Base-by-base conservation (phyloP, 768 basidiomycete genomes). In the Saitozyma podzolica region DNA sequence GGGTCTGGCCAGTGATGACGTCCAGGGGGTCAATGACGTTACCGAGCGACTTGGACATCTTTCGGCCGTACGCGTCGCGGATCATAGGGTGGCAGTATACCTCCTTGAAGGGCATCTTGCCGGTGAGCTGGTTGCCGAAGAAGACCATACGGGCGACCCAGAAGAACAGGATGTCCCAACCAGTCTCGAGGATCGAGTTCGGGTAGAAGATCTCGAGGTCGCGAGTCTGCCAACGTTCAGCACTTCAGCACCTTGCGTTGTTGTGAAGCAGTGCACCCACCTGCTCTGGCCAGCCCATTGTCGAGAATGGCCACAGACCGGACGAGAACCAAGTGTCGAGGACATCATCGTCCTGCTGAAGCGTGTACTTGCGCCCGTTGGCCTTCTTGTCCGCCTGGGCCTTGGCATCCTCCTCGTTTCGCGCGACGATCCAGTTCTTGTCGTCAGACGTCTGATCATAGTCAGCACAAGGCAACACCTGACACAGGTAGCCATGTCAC, bases 131-230 rank as follows among this genome's bases (percentile, higher is more conserved):
- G 70, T 92, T 81, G 49, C 96, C 95, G 42, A 98, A 86, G 73
- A 99, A 82, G 54, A 90, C 95, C 95, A 98, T 99, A 49, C 96
- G 89, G 14, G 96, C 94, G 8, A 98, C 95, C 96, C 96, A 99
- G 86, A 98, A 98, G 85, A 94, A 94, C n/a, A 99, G 80, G 72
- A 98, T 98, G 67, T 98, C 96, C 95, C 96, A 98, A 51, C 96
- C 96, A 0, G 96, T 99, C 82, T 98, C 96, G 40, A 98, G 86
- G 50, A 98, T 70, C n/a, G 87, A 85, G 2, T 91, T 82, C 0
- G 96, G 96, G 79, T 94, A 99, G 82, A 91, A 98, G 40, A 83
- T 82, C 66, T 87, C 78, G 48, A 91, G 69, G 76, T 98, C 95
- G 5, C 81, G 64, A 0, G 92, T 93, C 91, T 92, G 65, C 19